These are phyloP conservation scores for Boletus subcaerulescens DNA, from an alignment of 768 basidiomycete species.

Conservation along the genomic window DNA sequence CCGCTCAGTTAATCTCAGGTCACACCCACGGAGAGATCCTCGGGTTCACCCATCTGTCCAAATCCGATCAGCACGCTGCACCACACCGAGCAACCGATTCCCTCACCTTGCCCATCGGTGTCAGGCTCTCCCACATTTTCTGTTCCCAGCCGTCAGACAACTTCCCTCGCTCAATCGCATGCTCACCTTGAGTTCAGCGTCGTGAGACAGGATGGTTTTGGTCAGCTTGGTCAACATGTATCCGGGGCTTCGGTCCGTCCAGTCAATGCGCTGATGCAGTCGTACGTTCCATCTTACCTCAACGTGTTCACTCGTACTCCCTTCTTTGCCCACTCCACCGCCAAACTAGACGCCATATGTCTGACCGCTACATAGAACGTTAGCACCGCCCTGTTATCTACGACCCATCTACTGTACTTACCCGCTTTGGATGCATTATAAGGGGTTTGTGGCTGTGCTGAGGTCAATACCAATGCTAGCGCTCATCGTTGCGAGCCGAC, in stretches of 20 bases:
- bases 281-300: slow-evolving; percentile 41
- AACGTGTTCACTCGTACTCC: slow-evolving; percentile 83
- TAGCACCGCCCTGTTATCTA: not conserved
- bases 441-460: slow-evolving; percentile 74
- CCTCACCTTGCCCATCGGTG: slow-evolving; percentile 78
- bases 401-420: slow-evolving; percentile 27
- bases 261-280: not conserved
- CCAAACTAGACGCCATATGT: slow-evolving; percentile 90
- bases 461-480: not conserved
- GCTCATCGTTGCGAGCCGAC: not conserved
- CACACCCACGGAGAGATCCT: slow-evolving; percentile 73
- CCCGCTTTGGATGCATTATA: slow-evolving; percentile 97
- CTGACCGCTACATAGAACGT: slow-evolving; percentile 61
- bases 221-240: slow-evolving; percentile 95
- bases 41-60: slow-evolving; percentile 84
- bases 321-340: slow-evolving; percentile 94
- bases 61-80: slow-evolving; percentile 19
- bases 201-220: slow-evolving; percentile 70
- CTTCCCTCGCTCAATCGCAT: no score
- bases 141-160: slow-evolving; percentile 25
- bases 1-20: not conserved
- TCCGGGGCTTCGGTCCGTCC: slow-evolving; percentile 59
- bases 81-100: not conserved
- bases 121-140: slow-evolving; percentile 82
- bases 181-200: slow-evolving; percentile 70